These are phyloP conservation scores for Gamsiella multidivaricata DNA, from an alignment of 192 early-diverging fungal genomes.

Conservation along the genomic window DNA sequence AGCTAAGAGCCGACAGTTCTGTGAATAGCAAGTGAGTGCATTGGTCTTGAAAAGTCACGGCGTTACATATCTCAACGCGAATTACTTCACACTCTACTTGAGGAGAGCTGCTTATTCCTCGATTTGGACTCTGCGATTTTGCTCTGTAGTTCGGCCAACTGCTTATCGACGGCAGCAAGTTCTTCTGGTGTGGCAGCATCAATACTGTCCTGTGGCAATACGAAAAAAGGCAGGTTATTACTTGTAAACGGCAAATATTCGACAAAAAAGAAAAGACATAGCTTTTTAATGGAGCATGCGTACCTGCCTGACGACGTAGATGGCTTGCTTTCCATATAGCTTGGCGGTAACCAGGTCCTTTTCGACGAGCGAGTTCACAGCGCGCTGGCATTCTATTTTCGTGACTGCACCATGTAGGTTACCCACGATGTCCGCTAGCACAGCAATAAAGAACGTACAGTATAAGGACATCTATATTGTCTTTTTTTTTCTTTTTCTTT, in stretches of 20 bases:
- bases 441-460: background rate
- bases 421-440: conserved; percentile 56
- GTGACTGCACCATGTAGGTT: conserved; percentile 56
- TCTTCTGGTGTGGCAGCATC: conserved; percentile 54
- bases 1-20: conserved; percentile 51
- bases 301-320: conserved; percentile 62
- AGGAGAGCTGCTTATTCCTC: conserved; percentile 58
- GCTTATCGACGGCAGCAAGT: conserved; percentile 62
- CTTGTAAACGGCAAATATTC: too few species aligned
- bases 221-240: too few species aligned
- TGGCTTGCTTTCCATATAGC: conserved; percentile 57
- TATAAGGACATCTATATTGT: too few species aligned
- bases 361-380: conserved; percentile 41
- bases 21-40: conserved; percentile 37
- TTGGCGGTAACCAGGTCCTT: conserved; percentile 51
- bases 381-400: conserved; percentile 56
- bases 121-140: conserved; percentile 65
- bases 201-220: conserved; percentile 44
- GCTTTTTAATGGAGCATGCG: background rate
- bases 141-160: conserved; percentile 65
- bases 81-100: too few species aligned
- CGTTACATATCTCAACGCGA: too few species aligned
- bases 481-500: too few species aligned
- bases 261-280: background rate
- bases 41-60: too few species aligned